phyloP scores from a whole-genome alignment of 257 asterid species.

The Solanum rostratum region DNA sequence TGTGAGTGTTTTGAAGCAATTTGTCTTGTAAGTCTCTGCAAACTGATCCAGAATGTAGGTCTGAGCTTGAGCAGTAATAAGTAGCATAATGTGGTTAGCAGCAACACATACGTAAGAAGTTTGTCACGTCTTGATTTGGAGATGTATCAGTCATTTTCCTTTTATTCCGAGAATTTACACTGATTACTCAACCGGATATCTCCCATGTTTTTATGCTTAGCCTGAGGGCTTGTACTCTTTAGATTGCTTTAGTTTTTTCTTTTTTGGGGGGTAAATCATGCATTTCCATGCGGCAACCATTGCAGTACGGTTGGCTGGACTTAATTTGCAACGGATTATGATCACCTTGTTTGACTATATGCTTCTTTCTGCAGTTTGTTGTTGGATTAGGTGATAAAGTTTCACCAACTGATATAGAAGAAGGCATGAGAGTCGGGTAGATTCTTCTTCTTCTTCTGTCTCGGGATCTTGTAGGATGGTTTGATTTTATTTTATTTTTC shows the following conservation, averaged over 20 bases:
- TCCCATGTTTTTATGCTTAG: not conserved
- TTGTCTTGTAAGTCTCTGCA: not conserved
- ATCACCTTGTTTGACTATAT: constrained; percentile 13
- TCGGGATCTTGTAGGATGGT: not conserved
- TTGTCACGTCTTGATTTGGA: not conserved
- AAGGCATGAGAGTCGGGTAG: constrained; percentile 97
- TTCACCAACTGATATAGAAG: constrained; percentile 97
- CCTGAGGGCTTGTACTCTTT: not conserved
- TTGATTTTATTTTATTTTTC: not conserved
- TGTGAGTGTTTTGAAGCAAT: not conserved
- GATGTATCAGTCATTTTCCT: not conserved
- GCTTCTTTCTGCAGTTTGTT: constrained; percentile 57
- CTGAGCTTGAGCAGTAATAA: not conserved
- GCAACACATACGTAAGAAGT: not conserved
- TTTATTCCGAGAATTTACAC: not conserved
- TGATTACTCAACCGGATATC: not conserved
- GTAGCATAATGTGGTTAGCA: not conserved
- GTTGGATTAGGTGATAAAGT: constrained; percentile 95
- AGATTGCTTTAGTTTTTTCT: not conserved
- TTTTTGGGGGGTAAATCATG: not conserved
- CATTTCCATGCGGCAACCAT: not conserved
- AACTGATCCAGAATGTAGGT: not conserved
- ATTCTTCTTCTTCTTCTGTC: constrained; percentile 9
- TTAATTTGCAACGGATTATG: constrained; percentile 16
- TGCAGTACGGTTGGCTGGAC: not conserved